phyloP scores from a whole-genome alignment of 108 stramenopile genomes.

The Licmophora abbreviata region DNA sequence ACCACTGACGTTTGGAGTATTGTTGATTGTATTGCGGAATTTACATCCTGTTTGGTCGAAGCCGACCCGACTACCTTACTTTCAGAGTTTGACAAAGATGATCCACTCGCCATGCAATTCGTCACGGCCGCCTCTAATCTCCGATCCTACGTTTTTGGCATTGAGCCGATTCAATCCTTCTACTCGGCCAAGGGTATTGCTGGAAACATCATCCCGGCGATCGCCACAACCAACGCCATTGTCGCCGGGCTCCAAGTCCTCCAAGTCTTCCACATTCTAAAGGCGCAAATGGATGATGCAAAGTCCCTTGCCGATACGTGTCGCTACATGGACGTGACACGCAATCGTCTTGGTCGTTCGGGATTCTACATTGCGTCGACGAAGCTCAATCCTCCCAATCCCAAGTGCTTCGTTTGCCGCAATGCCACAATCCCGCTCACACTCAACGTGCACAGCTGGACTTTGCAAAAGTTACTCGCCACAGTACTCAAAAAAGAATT shows the following conservation, averaged over 20 bases:
- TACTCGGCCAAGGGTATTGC: conserved; percentile 97
- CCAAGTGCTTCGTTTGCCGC: conserved; percentile 90
- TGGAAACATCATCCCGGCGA: conserved; percentile 99
- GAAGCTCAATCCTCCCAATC: conserved; percentile 64
- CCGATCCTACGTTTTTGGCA: conserved; percentile 83
- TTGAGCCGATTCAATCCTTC: conserved; percentile 70
- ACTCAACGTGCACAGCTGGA: conserved; percentile 69
- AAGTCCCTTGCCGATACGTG: conserved; percentile 34
- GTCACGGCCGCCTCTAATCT: conserved; percentile 92
- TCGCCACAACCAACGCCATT: conserved; percentile 99
- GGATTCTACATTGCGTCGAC: conserved; percentile 74
- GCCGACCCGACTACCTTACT: conserved; percentile 34
- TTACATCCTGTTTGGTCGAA: conserved; percentile 31
- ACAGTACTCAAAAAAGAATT: conserved; percentile 65
- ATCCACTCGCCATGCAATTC: conserved; percentile 88
- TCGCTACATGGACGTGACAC: conserved; percentile 62
- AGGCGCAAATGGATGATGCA: conserved; percentile 22
- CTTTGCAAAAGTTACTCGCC: conserved; percentile 51
- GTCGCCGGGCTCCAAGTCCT: conserved; percentile 86
- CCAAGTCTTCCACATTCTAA: conserved; percentile 65
- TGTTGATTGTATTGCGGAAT: conserved; percentile 35
- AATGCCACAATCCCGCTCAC: conserved; percentile 58
- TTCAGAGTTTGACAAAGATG: conserved; percentile 92
- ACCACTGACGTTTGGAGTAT: conserved; percentile 47
- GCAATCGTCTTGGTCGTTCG: conserved; percentile 46